Base-by-base conservation (phyloP, 1,284 basidiomycete species). In the Sanghuangporus sanghuang region DNA sequence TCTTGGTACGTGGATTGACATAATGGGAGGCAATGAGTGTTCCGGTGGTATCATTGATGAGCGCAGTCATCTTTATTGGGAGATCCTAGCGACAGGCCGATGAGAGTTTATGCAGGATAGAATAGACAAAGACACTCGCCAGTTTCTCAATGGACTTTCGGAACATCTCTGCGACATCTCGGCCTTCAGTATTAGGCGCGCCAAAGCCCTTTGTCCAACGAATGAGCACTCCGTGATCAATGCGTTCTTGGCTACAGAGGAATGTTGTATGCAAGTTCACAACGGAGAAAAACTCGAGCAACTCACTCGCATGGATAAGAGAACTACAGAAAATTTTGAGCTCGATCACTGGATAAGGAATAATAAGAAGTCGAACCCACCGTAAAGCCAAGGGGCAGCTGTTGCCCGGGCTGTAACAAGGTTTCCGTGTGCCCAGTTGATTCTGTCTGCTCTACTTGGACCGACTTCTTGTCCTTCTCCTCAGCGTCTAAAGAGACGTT, bases 191-290 rank as follows among this genome's bases (percentile, higher is more conserved):
- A 73, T 96, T 95, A 6, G 86, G 76, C 1, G 93, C 93, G 44
- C 95, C 95, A 71, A 99, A 99, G 68, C 96, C 97, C 77, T 99
- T 99, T 53, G 97, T 99, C 96, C 97, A 99, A 40, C 96, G 91
- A 69, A 98, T 94, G 52, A 99, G 87, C 68, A 86, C 86, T 55
- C 95, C 97, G 71, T 98, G 95, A 76, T 99, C 95, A 71, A 99
- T 99, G 59, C 85, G 83, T 48, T 91, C 85, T 82, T 99, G 96
- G 32, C 90, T 93, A 73, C 38, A 35, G 35, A 35, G 52, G 12
- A 39, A 40, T 14, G 39, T 14, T 18, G 57, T 50, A 59, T 52
- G 39, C 52, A 62, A 59, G 8, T 11, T 40, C 18, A 54, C 53
- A 18, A 5, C 27, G 5, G 52, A 7, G 63, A 42, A 36, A 59